Conservation (phyloP, 331 rosid genomes). For the Acacia pycnantha region DNA sequence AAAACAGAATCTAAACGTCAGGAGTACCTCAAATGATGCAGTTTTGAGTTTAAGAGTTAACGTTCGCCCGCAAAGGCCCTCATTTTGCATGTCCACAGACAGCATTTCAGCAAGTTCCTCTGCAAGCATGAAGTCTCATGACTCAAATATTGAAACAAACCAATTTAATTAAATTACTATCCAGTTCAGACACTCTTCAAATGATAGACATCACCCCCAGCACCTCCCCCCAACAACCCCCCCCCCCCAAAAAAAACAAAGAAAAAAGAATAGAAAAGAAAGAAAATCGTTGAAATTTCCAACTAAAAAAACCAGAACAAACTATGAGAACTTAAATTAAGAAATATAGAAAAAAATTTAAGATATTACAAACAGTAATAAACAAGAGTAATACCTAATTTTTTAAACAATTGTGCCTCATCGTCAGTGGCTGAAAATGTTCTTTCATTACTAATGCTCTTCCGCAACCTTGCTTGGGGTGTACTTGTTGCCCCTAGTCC, state of each 20-base stretch:
- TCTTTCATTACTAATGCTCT: conserved; percentile 87
- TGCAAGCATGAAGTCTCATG: conserved; percentile 42
- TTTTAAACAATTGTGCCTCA: conserved; percentile 46
- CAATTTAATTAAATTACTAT: not conserved
- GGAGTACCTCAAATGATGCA: conserved; percentile 76
- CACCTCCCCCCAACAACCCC: too few species aligned
- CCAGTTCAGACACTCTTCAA: conserved; percentile 14
- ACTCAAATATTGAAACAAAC: conserved; percentile 15
- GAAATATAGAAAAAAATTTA: conserved; percentile 9
- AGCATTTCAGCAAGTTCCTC: conserved; percentile 80
- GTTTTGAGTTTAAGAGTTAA: conserved; percentile 87
- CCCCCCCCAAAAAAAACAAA: not conserved
- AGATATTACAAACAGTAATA: conserved; percentile 9
- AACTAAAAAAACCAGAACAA: conserved; percentile 26
- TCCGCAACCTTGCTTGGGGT: conserved; percentile 65
- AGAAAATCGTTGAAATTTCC: conserved; percentile 10
- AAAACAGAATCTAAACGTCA: conserved; percentile 6
- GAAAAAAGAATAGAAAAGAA: too few species aligned
- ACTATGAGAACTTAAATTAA: not conserved
- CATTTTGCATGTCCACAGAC: conserved; percentile 78
- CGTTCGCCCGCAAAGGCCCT: conserved; percentile 74
- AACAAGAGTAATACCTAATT: conserved; percentile 48
- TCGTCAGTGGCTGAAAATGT: conserved; percentile 80
- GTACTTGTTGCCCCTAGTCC: conserved; percentile 76
- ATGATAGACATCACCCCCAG: conserved; percentile 3